Conservation (phyloP, 768 basidiomycete species). For the Mycena haematopus region DNA sequence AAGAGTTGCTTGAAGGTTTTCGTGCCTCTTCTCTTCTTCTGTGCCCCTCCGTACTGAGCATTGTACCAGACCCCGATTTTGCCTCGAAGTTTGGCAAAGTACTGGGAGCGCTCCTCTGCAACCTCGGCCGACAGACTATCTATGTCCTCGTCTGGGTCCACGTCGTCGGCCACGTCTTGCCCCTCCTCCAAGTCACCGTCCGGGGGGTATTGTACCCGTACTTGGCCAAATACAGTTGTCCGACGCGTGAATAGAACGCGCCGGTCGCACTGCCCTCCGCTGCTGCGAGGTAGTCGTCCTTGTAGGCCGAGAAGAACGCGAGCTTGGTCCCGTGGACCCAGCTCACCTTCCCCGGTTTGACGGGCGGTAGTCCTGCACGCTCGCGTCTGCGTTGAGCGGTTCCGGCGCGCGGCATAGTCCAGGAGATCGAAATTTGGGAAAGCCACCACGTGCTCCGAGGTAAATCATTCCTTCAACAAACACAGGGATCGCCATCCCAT, state of each 20-base stretch:
- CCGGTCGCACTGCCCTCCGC: not conserved
- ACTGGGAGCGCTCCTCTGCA: not conserved
- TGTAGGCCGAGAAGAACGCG: not conserved
- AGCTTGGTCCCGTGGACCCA: constrained; percentile 14
- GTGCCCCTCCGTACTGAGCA: not conserved
- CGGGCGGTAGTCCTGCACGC: not conserved
- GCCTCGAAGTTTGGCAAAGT: not conserved
- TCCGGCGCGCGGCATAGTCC: not conserved
- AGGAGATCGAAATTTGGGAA: too few species aligned
- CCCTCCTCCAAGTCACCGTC: not conserved
- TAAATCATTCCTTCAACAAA: not conserved
- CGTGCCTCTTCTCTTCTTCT: not conserved
- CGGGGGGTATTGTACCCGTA: constrained; percentile 1
- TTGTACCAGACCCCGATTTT: constrained; percentile 12
- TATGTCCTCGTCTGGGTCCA: constrained; percentile 6
- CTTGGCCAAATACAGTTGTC: not conserved
- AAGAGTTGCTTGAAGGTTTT: constrained; percentile 8
- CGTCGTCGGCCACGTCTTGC: not conserved
- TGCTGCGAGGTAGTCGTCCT: not conserved
- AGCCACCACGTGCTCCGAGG: not conserved
- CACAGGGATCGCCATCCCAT: too few species aligned
- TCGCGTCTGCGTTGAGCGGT: not conserved
- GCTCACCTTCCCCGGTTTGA: not conserved
- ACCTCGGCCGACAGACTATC: not conserved
- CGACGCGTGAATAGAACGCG: not conserved